Evolutionary conservation across 164 flowering plant species (phyloP).

Genomic region (Tinospora cordifolia): DNA sequence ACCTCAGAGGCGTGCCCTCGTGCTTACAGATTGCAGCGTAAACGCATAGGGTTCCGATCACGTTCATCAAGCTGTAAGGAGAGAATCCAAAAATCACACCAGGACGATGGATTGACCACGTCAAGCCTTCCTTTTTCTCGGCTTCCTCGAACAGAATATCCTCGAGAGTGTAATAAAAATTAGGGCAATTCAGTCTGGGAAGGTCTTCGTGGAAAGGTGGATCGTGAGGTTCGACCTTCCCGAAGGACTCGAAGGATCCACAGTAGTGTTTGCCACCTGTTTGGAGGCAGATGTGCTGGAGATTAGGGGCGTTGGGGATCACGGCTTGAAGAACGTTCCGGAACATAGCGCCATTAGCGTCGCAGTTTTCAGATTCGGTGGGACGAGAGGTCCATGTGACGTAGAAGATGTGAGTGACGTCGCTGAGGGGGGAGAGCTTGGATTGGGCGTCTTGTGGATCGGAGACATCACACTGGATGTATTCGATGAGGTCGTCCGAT

Average conservation of each 20-base stretch:
- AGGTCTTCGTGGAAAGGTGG: constrained; percentile 66
- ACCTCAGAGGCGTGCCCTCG: constrained; percentile 43
- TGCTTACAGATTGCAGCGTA: constrained; percentile 72
- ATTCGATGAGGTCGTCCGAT: constrained; percentile 48
- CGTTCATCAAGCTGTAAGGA: constrained; percentile 21
- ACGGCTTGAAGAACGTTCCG: constrained; percentile 52
- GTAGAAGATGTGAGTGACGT: constrained; percentile 43
- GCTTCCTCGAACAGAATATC: constrained; percentile 53
- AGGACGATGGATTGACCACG: constrained; percentile 74
- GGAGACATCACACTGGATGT: constrained; percentile 66
- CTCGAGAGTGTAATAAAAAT: constrained; percentile 55
- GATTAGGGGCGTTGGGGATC: constrained; percentile 52
- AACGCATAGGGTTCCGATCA: constrained; percentile 49
- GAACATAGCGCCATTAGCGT: constrained; percentile 50
- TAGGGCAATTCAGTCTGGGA: constrained; percentile 44
- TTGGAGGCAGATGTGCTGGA: constrained; percentile 60
- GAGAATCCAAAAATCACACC: constrained; percentile 58
- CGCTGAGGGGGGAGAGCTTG: constrained; percentile 53
- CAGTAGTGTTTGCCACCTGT: constrained; percentile 62
- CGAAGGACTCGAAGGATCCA: constrained; percentile 40
- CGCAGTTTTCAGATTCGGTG: constrained; percentile 45
- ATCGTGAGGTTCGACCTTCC: constrained; percentile 36
- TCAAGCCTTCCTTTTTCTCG: constrained; percentile 37
- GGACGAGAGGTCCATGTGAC: constrained; percentile 31
- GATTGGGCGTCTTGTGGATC: constrained; percentile 31